Evolutionary conservation across 108 stramenopile genomes (phyloP).

Genomic region (Fragilaria crotonensis): DNA sequence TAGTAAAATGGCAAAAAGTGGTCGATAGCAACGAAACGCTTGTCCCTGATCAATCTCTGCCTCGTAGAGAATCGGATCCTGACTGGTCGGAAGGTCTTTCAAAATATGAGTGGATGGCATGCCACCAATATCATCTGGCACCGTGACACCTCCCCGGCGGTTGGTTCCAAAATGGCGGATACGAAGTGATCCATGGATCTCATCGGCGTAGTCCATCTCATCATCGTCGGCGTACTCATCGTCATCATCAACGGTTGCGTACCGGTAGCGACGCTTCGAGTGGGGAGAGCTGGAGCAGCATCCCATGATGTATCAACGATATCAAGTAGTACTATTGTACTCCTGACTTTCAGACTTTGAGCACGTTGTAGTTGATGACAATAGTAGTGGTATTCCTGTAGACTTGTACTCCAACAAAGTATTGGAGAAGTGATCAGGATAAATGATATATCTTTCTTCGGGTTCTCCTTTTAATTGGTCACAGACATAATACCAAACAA

Average conservation of each 20-base stretch:
- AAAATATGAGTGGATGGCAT: conserved; percentile 35
- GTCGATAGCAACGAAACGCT: conserved; percentile 32
- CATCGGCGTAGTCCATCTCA: neutral
- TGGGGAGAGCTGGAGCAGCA: conserved; percentile 44
- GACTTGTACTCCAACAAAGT: too few relatives aligned
- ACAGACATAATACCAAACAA: too few relatives aligned
- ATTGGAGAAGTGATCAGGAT: too few relatives aligned
- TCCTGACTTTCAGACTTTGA: too few relatives aligned
- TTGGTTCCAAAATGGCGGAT: conserved; percentile 33
- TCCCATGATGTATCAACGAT: conserved; percentile 39
- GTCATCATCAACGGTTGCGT: conserved; percentile 50
- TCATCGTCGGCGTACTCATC: conserved; percentile 1
- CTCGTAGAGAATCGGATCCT: conserved; percentile 36
- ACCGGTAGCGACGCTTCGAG: conserved; percentile 27
- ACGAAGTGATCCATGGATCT: neutral
- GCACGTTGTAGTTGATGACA: too few relatives aligned
- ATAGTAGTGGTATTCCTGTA: too few relatives aligned
- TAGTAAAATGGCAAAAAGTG: conserved; percentile 3
- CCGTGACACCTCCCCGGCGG: conserved; percentile 21
- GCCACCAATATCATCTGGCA: conserved; percentile 41
- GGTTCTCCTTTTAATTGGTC: too few relatives aligned
- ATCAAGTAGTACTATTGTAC: too few relatives aligned
- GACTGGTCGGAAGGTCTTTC: conserved; percentile 23
- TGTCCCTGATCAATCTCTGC: conserved; percentile 44
- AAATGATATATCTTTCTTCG: too few relatives aligned